These are phyloP conservation scores for Eucalyptus lansdowneana DNA, from an alignment of 345 rosid species.

Conservation along the genomic window DNA sequence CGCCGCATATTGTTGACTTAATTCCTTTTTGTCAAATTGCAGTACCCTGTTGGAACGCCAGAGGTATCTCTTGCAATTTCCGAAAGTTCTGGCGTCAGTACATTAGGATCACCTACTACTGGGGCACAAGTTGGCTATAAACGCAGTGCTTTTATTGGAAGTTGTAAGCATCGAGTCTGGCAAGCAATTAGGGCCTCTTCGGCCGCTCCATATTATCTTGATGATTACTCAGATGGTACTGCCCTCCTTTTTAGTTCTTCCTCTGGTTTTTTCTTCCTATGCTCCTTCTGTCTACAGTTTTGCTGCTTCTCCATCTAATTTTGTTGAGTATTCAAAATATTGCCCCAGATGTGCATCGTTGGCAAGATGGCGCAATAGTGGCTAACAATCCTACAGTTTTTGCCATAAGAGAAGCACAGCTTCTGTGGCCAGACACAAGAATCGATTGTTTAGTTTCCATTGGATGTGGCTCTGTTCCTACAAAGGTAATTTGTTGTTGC, in stretches of 20 bases:
- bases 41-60: constrained; percentile 93
- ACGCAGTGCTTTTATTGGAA: constrained; percentile 91
- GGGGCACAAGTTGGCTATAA: constrained; percentile 82
- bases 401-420: constrained; percentile 97
- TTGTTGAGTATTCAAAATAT: neutral
- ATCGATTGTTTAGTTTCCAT: constrained; percentile 92
- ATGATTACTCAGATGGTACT: constrained; percentile 91
- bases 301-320: neutral
- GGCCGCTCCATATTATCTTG: constrained; percentile 99
- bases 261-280: neutral
- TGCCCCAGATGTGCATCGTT: constrained; percentile 55
- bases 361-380: constrained; percentile 99
- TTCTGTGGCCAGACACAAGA: constrained; percentile 94
- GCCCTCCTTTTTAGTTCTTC: neutral
- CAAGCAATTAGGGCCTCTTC: constrained; percentile 99
- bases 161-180: constrained; percentile 94
- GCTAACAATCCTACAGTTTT: constrained; percentile 94
- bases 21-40: constrained; percentile 2
- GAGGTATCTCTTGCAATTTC: constrained; percentile 70
- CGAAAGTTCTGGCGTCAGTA: constrained; percentile 60
- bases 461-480: constrained; percentile 95
- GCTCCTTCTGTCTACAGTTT: neutral
- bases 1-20: neutral
- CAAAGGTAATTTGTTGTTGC: constrained; percentile 46
- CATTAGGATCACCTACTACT: constrained; percentile 48